Evolutionary conservation across 805 yeast genomes (phyloP).

Genomic region (Maudiozyma bulderi): DNA sequence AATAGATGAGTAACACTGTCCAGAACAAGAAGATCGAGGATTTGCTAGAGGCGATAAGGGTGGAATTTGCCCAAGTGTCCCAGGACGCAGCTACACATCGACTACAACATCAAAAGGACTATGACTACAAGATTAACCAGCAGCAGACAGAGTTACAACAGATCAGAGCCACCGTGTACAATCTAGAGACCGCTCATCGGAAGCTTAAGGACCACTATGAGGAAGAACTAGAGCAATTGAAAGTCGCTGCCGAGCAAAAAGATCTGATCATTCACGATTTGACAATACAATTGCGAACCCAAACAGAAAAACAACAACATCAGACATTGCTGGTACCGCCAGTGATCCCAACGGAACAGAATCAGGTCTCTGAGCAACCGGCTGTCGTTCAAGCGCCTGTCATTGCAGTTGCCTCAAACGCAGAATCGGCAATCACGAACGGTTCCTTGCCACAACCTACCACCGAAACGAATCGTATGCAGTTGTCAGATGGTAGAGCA

Average conservation of each 20-base stretch:
- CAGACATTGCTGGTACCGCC: conserved; percentile 5
- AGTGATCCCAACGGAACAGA: not conserved
- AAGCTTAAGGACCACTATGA: conserved; percentile 93
- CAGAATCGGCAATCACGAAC: not conserved
- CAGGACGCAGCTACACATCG: conserved; percentile 80
- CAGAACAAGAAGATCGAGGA: conserved; percentile 44
- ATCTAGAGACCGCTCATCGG: conserved; percentile 86
- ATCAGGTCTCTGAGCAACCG: too few species aligned
- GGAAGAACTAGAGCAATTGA: conserved; percentile 77
- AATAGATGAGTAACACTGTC: conserved; percentile 16
- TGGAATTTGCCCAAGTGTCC: conserved; percentile 77
- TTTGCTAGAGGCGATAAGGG: conserved; percentile 81
- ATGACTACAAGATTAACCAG: conserved; percentile 79
- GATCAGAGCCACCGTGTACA: conserved; percentile 86
- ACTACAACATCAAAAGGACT: conserved; percentile 79
- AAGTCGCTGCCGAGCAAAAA: conserved; percentile 74
- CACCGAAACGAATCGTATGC: conserved; percentile 3
- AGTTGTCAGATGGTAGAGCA: conserved; percentile 15
- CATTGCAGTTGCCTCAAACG: not conserved
- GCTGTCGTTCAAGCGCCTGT: not conserved
- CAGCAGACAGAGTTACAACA: conserved; percentile 90
- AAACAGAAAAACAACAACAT: conserved; percentile 14
- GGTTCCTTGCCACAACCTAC: not conserved
- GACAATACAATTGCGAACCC: conserved; percentile 25
- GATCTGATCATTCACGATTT: conserved; percentile 43